Percentiles rank a stretch among this genome's conserved stretches.
Conservation (phyloP, 257 asterid genomes). For the Knoxia roxburghii region DNA sequence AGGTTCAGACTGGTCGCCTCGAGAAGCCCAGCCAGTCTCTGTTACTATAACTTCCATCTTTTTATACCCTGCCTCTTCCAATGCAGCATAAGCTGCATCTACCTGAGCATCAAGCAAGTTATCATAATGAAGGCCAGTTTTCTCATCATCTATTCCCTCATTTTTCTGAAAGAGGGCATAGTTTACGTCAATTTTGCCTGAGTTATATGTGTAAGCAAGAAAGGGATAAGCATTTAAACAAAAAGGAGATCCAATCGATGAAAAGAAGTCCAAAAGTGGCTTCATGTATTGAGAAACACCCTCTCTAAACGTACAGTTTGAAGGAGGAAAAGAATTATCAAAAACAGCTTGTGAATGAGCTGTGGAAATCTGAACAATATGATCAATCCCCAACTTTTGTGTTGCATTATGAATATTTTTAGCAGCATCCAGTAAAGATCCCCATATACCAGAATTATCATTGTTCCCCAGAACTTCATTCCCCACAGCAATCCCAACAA, state of each 20-base stretch:
- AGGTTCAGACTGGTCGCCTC: conserved; percentile 77
- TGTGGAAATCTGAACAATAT: conserved; percentile 63
- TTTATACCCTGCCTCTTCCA: conserved; percentile 64
- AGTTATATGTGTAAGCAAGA: conserved; percentile 65
- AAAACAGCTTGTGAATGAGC: conserved; percentile 82
- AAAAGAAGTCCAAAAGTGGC: conserved; percentile 80
- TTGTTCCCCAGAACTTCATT: conserved; percentile 68
- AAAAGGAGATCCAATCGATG: conserved; percentile 74
- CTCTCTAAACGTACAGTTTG: conserved; percentile 69
- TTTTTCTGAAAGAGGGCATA: conserved; percentile 80
- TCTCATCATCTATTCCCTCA: conserved; percentile 57
- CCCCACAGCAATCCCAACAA: conserved; percentile 87
- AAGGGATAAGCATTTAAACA: conserved; percentile 93
- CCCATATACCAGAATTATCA: conserved; percentile 42
- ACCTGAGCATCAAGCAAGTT: conserved; percentile 96
- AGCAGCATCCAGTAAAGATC: conserved; percentile 59
- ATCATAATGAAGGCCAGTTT: conserved; percentile 67
- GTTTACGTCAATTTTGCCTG: conserved; percentile 66
- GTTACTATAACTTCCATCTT: conserved; percentile 89
- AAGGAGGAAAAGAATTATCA: conserved; percentile 77
- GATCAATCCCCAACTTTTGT: conserved; percentile 45
- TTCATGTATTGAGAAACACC: conserved; percentile 64
- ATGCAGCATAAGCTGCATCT: conserved; percentile 89
- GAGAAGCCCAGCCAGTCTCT: conserved; percentile 99
- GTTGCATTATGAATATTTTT: conserved; percentile 79